Percentiles rank a stretch among this genome's conserved stretches.
These are phyloP conservation scores for Nicotiana sylvestris DNA, from an alignment of 257 asterid species.

Conservation along the genomic window DNA sequence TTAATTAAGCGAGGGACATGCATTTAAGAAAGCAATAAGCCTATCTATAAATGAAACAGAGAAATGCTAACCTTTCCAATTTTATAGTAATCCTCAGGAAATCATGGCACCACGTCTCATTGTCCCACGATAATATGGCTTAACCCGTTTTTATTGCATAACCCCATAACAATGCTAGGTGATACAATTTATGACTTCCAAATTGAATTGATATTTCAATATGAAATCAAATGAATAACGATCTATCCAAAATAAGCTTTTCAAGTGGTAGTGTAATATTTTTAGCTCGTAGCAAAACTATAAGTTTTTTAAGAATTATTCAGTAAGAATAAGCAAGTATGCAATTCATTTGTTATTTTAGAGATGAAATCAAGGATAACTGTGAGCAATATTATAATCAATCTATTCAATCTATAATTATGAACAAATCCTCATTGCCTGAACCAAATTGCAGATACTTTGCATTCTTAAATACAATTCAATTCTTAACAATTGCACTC, in stretches of 20 bases:
- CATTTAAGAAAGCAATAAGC: too few relatives aligned
- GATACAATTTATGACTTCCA: neutral
- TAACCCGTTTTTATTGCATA: neutral
- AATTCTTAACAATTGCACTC: too few relatives aligned
- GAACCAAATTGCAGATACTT: too few relatives aligned
- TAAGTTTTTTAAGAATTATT: neutral
- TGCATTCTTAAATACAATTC: too few relatives aligned
- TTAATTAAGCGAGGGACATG: too few relatives aligned
- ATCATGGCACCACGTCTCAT: neutral
- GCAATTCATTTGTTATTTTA: neutral
- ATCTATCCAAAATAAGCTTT: neutral
- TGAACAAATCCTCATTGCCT: too few relatives aligned
- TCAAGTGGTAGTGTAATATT: neutral
- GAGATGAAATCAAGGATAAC: too few relatives aligned
- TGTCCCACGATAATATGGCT: neutral
- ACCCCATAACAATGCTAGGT: neutral
- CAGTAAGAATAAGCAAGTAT: neutral
- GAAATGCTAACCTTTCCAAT: too few relatives aligned
- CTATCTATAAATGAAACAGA: too few relatives aligned
- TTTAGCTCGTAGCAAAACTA: neutral
- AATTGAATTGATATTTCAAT: neutral
- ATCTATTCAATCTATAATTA: too few relatives aligned
- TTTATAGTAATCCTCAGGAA: too few relatives aligned
- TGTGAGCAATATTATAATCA: too few relatives aligned
- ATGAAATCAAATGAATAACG: neutral